phyloP scores from a whole-genome alignment of 805 yeast genomes.

The Yarrowia divulgata region DNA sequence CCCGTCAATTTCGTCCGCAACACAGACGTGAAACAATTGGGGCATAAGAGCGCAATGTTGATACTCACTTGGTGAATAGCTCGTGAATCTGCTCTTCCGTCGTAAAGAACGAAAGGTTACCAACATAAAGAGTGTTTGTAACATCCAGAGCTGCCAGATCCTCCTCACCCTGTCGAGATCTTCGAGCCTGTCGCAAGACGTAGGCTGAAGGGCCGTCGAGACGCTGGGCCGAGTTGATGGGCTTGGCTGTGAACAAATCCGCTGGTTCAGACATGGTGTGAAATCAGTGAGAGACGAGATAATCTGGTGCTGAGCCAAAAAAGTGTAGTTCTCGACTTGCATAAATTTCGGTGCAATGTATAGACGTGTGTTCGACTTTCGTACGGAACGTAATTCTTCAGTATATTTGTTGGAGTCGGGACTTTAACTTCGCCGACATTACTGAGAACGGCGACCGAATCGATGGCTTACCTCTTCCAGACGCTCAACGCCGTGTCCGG shows the following conservation, averaged over 20 bases:
- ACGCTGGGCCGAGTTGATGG: constrained; percentile 50
- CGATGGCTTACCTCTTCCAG: too few relatives aligned
- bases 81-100: constrained; percentile 95
- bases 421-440: background rate
- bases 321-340: constrained; percentile 20
- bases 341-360: background rate
- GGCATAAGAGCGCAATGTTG: background rate
- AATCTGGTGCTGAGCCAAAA: constrained; percentile 11
- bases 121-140: constrained; percentile 86
- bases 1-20: background rate
- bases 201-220: constrained; percentile 51
- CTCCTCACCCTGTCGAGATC: constrained; percentile 52
- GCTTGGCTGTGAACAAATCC: constrained; percentile 38
- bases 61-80: constrained; percentile 70
- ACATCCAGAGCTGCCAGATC: constrained; percentile 70
- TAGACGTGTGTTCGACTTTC: constrained; percentile 1
- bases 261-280: constrained; percentile 40
- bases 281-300: constrained; percentile 2
- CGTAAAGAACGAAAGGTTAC: constrained; percentile 86
- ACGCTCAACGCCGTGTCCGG: too few relatives aligned
- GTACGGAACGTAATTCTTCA: too few relatives aligned
- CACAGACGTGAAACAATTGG: background rate
- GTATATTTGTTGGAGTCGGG: background rate
- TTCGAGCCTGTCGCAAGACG: constrained; percentile 49
- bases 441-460: background rate